Evolutionary conservation across 345 rosid species (phyloP).

Genomic region (Moricandia arvensis): DNA sequence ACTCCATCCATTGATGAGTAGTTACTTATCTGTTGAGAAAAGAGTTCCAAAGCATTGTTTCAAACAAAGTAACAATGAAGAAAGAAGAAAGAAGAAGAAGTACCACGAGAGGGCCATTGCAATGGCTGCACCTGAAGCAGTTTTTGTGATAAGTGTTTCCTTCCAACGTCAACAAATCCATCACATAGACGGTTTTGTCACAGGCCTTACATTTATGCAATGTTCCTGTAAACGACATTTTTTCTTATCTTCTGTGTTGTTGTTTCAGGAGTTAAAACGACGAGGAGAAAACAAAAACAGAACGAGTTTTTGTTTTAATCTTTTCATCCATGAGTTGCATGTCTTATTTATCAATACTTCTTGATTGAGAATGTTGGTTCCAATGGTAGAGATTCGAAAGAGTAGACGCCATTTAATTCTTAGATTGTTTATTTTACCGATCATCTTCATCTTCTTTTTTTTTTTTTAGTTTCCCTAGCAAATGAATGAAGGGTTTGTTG

Average conservation of each 20-base stretch:
- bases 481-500: constrained; percentile 14
- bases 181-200: too few species aligned
- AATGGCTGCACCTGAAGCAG: too few species aligned
- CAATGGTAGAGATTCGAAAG: constrained; percentile 31
- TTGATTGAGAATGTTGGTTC: constrained; percentile 20
- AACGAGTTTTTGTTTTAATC: neutral
- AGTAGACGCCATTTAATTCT: constrained; percentile 2
- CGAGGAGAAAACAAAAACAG: constrained; percentile 22
- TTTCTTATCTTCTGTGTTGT: constrained; percentile 24
- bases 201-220: too few species aligned
- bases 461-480: neutral
- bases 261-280: constrained; percentile 24
- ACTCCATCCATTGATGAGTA: too few species aligned
- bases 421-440: constrained; percentile 13
- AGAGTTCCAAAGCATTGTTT: too few species aligned
- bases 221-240: too few species aligned
- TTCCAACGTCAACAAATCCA: too few species aligned
- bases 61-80: too few species aligned
- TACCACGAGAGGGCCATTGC: too few species aligned
- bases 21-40: too few species aligned
- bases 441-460: neutral
- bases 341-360: constrained; percentile 20
- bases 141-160: too few species aligned
- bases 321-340: neutral
- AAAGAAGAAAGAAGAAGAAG: too few species aligned